Evolutionary conservation across 768 basidiomycete species (phyloP), one percentile per base, ranked within the genome.

Genomic region (Phanerochaete carnosa): DNA sequence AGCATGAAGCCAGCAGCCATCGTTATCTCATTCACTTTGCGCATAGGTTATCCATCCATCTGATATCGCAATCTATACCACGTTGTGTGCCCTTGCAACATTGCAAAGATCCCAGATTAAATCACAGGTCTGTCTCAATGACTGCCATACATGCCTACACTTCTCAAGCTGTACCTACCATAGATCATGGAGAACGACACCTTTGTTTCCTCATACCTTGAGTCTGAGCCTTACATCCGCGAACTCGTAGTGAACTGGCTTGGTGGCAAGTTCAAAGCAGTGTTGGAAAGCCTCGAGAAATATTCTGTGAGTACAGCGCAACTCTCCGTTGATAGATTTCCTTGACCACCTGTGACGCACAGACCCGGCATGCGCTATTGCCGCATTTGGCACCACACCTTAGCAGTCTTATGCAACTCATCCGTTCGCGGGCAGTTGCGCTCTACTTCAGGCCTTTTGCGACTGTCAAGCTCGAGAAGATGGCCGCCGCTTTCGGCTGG

Each of bases 361-460:
- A 94, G 92, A 86, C 90, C 1, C 83, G 90, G 37, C 90, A 95
- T 68, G 75, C 79, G 46, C 75, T 93, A 57, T 92, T 95, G 69
- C 81, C 92, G 45, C 90, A 95, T 72, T 82, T 97, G 19, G 75
- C 80, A 5, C 69, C 77, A 4, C 94, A 97, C 68, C 80, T 94
- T 39, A 65, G 74, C 55, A 80, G 81, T 12, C 77, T 98, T 51
- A 83, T 83, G 37, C 80, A 79, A 66, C 78, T 84, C 30, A 89
- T 98, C 73, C 86, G 85, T 43, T 86, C 89, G 65, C 86, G 85
- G 61, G 88, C 93, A 0, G 79, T 98, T 52, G 78, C 84, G n/a
- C 83, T 94, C 51, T 98, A 95, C 75, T 94, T 97, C 79, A 83
- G 87, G 66, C 95, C 95, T 0, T 98, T 95, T 73, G 81, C 89